phyloP scores from a whole-genome alignment of 2,329 filamentous ascomycete genomes.

The Myriosclerotinia duriaeana region DNA sequence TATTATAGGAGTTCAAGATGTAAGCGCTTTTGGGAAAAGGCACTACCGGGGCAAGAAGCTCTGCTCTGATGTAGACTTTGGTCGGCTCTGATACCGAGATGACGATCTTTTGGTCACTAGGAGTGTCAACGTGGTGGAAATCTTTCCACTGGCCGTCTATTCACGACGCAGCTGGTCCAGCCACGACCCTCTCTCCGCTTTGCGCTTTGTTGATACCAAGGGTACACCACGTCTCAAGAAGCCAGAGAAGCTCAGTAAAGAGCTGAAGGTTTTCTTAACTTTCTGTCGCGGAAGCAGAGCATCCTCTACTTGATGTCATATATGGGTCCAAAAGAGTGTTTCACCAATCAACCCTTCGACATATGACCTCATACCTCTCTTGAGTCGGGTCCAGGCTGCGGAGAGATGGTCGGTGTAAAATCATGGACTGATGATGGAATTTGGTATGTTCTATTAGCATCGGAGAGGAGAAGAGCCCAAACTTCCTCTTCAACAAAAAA shows the following conservation, averaged over 20 bases:
- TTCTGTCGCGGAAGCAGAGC: slow-evolving; percentile 93
- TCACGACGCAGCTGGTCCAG: no score
- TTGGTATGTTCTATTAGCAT: neutral
- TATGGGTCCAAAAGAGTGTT: no score
- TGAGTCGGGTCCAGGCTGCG: neutral
- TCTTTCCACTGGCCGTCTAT: no score
- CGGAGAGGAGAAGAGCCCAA: neutral
- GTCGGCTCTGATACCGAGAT: no score
- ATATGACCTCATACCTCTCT: no score
- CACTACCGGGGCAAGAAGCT: neutral
- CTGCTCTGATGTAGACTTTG: neutral
- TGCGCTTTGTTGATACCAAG: slow-evolving; percentile 96
- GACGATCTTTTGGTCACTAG: no score
- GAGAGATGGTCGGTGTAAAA: neutral
- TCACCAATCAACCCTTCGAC: no score
- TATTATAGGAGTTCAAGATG: neutral
- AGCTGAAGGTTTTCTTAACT: slow-evolving; percentile 94
- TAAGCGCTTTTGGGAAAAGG: neutral
- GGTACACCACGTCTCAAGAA: slow-evolving; percentile 96
- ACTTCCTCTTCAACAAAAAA: no score
- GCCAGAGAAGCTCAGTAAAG: slow-evolving; percentile 95
- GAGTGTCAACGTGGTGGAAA: no score
- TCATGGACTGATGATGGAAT: neutral
- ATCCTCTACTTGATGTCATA: slow-evolving; percentile 46
- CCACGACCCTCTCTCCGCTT: slow-evolving; percentile 68